phyloP scores from a whole-genome alignment of 73 alveolate species.

The Paramecium sonneborni region DNA sequence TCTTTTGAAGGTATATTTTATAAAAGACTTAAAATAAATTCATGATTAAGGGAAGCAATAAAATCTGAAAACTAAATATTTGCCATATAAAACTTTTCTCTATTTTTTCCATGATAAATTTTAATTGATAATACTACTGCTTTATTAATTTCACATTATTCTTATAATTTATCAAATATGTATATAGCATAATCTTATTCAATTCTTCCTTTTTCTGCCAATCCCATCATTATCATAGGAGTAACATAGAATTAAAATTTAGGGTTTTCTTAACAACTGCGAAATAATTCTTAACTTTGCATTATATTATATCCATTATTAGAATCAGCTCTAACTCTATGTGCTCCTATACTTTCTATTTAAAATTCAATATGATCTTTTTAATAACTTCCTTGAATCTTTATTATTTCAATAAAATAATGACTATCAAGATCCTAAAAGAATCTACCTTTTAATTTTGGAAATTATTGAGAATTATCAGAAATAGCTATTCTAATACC shows the following conservation, averaged over 20 bases:
- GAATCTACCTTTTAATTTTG: not conserved
- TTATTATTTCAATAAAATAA: not conserved
- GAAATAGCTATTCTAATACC: not conserved
- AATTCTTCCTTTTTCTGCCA: not conserved
- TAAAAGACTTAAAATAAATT: not conserved
- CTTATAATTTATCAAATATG: not conserved
- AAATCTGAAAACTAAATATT: not conserved
- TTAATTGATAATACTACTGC: not conserved
- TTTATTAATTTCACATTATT: not conserved
- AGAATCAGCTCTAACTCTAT: not conserved
- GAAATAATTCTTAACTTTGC: not conserved
- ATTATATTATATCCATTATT: not conserved
- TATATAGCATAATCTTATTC: not conserved
- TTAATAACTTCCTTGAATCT: not conserved
- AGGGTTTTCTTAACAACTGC: not conserved
- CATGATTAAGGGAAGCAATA: not conserved
- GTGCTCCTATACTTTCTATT: not conserved
- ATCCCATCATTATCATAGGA: constrained; percentile 5
- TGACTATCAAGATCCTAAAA: constrained; percentile 9
- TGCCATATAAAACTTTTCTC: not conserved
- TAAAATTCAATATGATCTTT: not conserved
- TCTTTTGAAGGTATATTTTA: not conserved
- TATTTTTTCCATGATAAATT: not conserved
- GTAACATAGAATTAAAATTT: not conserved
- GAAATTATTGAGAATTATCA: not conserved